Evolutionary conservation across 306 rosid genomes (phyloP).

Genomic region (Trifolium dubium): DNA sequence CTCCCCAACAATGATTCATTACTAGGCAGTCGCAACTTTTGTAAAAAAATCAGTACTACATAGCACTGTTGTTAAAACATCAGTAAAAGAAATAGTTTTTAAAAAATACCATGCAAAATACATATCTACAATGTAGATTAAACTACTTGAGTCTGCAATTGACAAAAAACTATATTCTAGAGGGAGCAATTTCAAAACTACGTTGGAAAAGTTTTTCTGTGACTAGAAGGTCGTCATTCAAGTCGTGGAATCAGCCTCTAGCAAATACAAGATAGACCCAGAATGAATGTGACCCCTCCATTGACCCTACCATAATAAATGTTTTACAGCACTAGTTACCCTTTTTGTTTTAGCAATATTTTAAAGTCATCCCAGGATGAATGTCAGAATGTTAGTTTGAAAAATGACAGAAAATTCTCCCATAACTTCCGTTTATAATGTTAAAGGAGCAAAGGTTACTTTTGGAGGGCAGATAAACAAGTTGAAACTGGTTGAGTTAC

Average conservation of each 20-base stretch:
- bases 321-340: constrained; percentile 1
- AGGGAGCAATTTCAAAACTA: neutral
- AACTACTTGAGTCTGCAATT: neutral
- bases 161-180: neutral
- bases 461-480: neutral
- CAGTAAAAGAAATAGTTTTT: neutral
- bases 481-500: constrained; percentile 17
- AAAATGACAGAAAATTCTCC: constrained; percentile 10
- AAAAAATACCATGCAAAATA: constrained; percentile 1
- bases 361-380: constrained; percentile 3
- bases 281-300: neutral
- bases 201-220: neutral
- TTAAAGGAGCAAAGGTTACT: constrained; percentile 23
- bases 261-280: neutral
- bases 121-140: constrained; percentile 25
- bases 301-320: neutral
- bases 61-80: neutral
- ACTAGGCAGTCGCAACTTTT: constrained; percentile 1
- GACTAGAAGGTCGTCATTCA: neutral
- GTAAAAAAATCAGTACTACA: constrained; percentile 5
- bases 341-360: neutral
- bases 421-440: constrained; percentile 1
- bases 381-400: constrained; percentile 13
- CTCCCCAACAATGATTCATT: constrained; percentile 5
- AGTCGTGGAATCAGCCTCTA: neutral